These are phyloP conservation scores for Lipomyces spencermartinsiae DNA, from an alignment of 805 yeast genomes.

Conservation along the genomic window DNA sequence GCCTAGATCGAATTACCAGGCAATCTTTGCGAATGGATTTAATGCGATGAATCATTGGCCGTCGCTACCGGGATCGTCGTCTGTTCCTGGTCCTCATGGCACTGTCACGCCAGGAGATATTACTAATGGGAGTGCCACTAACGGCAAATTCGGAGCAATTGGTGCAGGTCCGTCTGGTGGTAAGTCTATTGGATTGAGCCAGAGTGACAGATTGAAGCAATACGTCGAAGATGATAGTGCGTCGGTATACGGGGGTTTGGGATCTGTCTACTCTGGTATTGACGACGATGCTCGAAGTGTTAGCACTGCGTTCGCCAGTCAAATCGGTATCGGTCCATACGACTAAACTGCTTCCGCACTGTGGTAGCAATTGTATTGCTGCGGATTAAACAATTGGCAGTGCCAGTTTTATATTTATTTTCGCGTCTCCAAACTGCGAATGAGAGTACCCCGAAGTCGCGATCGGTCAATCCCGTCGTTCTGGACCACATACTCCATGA, in stretches of 20 bases:
- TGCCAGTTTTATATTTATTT: conserved; percentile 1
- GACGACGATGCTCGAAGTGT: conserved; percentile 41
- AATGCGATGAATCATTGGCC: conserved; percentile 27
- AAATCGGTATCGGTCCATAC: conserved; percentile 35
- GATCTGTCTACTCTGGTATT: conserved; percentile 27
- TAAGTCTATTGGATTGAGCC: conserved; percentile 29
- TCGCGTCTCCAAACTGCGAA: neutral
- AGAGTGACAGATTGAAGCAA: conserved; percentile 38
- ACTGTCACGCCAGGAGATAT: neutral
- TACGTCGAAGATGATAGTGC: conserved; percentile 37
- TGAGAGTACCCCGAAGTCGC: neutral
- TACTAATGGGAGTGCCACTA: neutral
- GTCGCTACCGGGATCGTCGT: conserved; percentile 1
- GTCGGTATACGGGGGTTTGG: conserved; percentile 29
- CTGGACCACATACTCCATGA: neutral
- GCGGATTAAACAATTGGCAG: neutral
- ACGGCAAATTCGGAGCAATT: conserved; percentile 23
- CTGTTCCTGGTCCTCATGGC: neutral
- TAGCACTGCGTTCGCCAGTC: conserved; percentile 41
- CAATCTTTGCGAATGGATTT: conserved; percentile 33
- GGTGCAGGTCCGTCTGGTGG: conserved; percentile 17
- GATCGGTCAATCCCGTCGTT: neutral
- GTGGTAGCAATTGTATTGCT: neutral
- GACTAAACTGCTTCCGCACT: conserved; percentile 4
- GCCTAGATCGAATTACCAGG: conserved; percentile 27